These are phyloP conservation scores for Venturia asperata DNA, from an alignment of 2,329 filamentous ascomycete genomes.

Conservation along the genomic window DNA sequence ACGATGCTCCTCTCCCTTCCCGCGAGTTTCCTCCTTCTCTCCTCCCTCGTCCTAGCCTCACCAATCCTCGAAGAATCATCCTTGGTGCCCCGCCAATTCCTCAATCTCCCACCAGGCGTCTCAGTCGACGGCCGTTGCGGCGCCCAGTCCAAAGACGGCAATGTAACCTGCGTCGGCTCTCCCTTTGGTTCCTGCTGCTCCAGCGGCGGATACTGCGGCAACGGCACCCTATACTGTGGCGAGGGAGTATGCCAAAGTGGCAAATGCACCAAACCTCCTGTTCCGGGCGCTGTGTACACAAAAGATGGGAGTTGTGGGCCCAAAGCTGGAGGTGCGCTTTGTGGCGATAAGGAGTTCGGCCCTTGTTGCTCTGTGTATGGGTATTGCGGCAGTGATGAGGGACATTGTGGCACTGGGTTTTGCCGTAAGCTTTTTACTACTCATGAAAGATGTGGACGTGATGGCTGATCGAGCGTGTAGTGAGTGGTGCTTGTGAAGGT, in stretches of 20 bases:
- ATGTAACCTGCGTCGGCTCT: slow-evolving; percentile 4
- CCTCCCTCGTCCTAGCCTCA: background rate
- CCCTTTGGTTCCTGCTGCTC: slow-evolving; percentile 16
- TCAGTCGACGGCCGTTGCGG: slow-evolving; percentile 12
- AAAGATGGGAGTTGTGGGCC: slow-evolving; percentile 15
- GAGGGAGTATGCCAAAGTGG: slow-evolving; percentile 13
- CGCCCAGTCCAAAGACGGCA: background rate
- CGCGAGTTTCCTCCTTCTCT: background rate
- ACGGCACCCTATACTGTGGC: too few relatives aligned
- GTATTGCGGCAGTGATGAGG: too few relatives aligned
- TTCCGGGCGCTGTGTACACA: background rate
- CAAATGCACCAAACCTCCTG: background rate
- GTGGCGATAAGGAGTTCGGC: slow-evolving; percentile 11
- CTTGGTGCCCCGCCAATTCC: slow-evolving; percentile 2
- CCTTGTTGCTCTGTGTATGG: slow-evolving; percentile 14
- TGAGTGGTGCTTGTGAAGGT: slow-evolving; percentile 4
- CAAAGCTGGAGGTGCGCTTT: slow-evolving; percentile 4
- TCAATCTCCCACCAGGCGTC: slow-evolving; percentile 7
- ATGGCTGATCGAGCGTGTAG: too few relatives aligned
- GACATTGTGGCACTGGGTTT: too few relatives aligned
- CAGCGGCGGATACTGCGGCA: slow-evolving; percentile 14
- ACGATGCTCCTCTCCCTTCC: background rate
- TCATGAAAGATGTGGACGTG: too few relatives aligned
- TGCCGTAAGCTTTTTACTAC: too few relatives aligned
- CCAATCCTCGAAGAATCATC: background rate